phyloP scores from a whole-genome alignment of 1,284 basidiomycete species.

The Heliocybe sulcata region DNA sequence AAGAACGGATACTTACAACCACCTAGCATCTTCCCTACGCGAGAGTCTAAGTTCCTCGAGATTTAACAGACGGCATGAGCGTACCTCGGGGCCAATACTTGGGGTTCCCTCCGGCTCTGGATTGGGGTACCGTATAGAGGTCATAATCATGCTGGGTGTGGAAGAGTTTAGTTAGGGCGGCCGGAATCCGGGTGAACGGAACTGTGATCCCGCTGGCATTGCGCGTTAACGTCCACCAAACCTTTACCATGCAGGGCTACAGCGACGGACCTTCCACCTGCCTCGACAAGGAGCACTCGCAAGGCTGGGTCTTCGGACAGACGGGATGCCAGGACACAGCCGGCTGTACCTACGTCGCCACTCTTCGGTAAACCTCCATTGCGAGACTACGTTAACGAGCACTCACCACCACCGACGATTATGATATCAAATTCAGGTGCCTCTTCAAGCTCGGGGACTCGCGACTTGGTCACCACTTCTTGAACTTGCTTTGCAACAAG shows the following conservation, averaged over 20 bases:
- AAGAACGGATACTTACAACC: constrained; percentile 42
- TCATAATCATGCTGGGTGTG: constrained; percentile 37
- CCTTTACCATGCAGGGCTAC: background rate
- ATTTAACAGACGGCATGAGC: constrained; percentile 6
- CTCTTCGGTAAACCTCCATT: background rate
- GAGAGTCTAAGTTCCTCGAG: too few relatives aligned
- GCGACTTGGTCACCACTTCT: background rate
- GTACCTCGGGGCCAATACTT: constrained; percentile 59
- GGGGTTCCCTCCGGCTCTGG: constrained; percentile 30
- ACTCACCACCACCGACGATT: constrained; percentile 55
- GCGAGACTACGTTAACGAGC: background rate
- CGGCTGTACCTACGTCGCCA: constrained; percentile 54
- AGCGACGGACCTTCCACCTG: constrained; percentile 47
- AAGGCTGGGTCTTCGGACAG: constrained; percentile 51
- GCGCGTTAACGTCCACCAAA: too few relatives aligned
- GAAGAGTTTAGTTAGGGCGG: constrained; percentile 26
- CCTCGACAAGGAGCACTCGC: constrained; percentile 57
- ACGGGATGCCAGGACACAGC: constrained; percentile 60
- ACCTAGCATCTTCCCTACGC: constrained; percentile 54
- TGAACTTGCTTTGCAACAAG: background rate
- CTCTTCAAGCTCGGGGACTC: background rate
- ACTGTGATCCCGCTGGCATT: constrained; percentile 14
- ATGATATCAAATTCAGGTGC: constrained; percentile 46
- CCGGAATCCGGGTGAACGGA: constrained; percentile 16
- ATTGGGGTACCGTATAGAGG: constrained; percentile 49